Base-by-base conservation (phyloP, 192 early-diverging fungal species). In the Podila clonocystis region DNA sequence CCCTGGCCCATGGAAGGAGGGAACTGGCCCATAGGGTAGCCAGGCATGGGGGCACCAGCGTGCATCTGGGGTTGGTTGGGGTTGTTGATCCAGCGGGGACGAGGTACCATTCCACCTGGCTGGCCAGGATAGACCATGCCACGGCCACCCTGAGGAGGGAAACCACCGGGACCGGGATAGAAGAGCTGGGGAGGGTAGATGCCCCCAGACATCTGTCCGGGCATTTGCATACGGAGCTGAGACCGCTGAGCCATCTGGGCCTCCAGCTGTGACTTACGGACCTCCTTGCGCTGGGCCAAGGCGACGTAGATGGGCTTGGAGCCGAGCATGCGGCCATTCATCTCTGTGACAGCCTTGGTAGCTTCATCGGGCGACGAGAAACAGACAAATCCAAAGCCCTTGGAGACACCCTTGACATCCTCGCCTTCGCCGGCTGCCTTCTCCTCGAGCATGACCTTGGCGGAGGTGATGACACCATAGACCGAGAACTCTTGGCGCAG, bases 361-460 rank as follows among this genome's bases (percentile, higher is more conserved):
- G 98, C 97, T 86, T 99, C 98, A 74, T 97, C 97, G 59, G 98
- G 96, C 55, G 94, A 91, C 9, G 95, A 94, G 90, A 97, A 99
- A 89, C 98, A 99, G 22, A 99, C 98, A 82, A 99, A 99, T 19
- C 98, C 98, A 72, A 99, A 99, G 28, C 97, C 96, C 80, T 95
- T 94, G 79, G 95, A 95, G 38, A 74, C 76, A 48, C 85, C 86
- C 84, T 89, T 91, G 48, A 61, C 72, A 22, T 36, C 65, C 24
- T 66, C 72, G 20, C 20, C 33, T 4, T 63, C 70, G 30, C 49
- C 59, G 52, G 52, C 52, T 20, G 45, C 20, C 72, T 67, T 74
- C 24, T 99, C 98, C 76, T 99, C 96, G 73, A 87, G 84, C 98
- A 99, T 99, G 65, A 99, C 92, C 89, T 97, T 97, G 82, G 96